Evolutionary conservation across 2,329 filamentous ascomycete species (phyloP), one percentile per base, ranked within the genome.

Genomic region (Elsinoe batatas): DNA sequence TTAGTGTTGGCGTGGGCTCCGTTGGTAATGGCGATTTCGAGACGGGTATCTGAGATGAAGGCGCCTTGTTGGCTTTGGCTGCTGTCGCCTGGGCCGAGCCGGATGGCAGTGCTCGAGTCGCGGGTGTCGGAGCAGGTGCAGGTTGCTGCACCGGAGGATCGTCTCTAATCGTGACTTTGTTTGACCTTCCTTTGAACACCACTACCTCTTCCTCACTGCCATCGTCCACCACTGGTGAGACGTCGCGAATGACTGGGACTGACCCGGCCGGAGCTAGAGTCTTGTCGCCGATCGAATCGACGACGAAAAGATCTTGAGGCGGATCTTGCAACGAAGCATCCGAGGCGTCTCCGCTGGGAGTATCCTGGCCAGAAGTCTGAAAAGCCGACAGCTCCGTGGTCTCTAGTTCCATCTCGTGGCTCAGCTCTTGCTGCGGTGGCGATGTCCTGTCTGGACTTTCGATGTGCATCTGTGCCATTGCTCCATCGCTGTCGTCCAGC

Each of bases 131-230:
- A 20, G 15, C 20, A 22, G 18, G 15, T 37, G 47, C 26, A 12
- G 46, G 37, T 36, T 46, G 46, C 37, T 54, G 46, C 36, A 20
- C 13, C 5, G 47, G 47, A n/a, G 66, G 64, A 47, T 67, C 64
- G 40, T 67, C 61, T 22, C 64, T 57, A 8, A 65, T 56, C 13
- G 55, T 61, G 7, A 64, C 58, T 37, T 56, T 61, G 46, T 59
- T 63, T 38, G 35, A 20, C 22, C 82, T 75, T 37, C 82, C 82
- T 57, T 74, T 78, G 65, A 87, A 88, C 0, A 88, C 64, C 46
- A 90, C 82, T 4, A 88, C 73, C 60, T 95, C 88, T 47, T 87
- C 86, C 63, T 84, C 86, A 0, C 85, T 87, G 10, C 42, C 40
- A 10, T 36, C 40, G 8, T 37, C 17, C 18, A 3, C 17, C 7